Evolutionary conservation across 495 filamentous ascomycete genomes (phyloP).

Genomic region (Schizothecium vesticola): DNA sequence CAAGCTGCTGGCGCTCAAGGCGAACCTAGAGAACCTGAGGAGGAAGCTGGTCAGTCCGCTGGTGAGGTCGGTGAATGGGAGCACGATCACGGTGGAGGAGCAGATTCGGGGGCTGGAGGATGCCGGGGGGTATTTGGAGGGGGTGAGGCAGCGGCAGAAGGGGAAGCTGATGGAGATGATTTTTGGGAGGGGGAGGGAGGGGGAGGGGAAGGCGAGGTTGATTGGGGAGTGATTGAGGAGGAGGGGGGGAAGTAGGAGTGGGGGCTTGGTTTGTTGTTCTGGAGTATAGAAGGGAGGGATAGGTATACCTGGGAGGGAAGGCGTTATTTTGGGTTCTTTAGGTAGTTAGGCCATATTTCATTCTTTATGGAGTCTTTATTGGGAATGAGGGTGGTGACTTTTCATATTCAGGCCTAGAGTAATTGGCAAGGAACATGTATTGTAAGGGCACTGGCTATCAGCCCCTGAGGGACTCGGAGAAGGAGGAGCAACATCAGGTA

Average conservation of each 20-base stretch:
- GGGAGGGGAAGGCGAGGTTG: conserved; percentile 5
- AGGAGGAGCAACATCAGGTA: too few relatives aligned
- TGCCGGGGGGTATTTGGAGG: conserved; percentile 67
- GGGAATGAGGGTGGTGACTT: neutral
- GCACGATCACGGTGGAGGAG: conserved; percentile 68
- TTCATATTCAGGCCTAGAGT: too few relatives aligned
- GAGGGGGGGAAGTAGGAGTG: neutral
- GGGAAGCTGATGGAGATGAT: conserved; percentile 74
- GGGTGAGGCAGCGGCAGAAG: conserved; percentile 71
- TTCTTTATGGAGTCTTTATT: neutral
- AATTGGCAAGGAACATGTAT: too few relatives aligned
- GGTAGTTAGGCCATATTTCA: neutral
- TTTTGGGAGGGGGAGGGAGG: conserved; percentile 49
- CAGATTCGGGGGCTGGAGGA: conserved; percentile 78
- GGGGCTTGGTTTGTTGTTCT: neutral
- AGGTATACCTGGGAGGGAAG: neutral
- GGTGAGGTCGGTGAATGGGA: conserved; percentile 61
- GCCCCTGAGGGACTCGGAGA: too few relatives aligned
- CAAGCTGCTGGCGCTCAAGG: conserved; percentile 70
- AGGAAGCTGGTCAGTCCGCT: conserved; percentile 76
- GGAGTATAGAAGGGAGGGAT: neutral
- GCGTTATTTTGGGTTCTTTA: neutral
- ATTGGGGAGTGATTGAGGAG: conserved; percentile 4
- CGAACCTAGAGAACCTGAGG: conserved; percentile 70
- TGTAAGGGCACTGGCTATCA: too few relatives aligned